Evolutionary conservation across 805 yeast genomes (phyloP).

Genomic region (Candida odintsovae): DNA sequence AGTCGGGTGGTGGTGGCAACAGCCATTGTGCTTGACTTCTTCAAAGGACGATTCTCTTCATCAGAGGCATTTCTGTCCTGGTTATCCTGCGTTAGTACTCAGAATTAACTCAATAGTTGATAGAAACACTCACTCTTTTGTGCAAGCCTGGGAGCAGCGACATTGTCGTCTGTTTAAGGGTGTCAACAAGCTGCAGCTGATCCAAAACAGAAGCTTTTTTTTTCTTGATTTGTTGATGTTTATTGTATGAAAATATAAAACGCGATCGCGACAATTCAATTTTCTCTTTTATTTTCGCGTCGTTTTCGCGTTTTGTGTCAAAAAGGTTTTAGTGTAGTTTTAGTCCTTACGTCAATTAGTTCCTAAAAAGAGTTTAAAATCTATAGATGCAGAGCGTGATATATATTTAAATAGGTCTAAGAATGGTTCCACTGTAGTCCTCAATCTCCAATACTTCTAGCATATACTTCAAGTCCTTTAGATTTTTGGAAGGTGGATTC

Average conservation of each 20-base stretch:
- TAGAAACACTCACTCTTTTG: conserved; percentile 10
- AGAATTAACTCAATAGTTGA: too few species aligned
- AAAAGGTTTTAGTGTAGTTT: too few species aligned
- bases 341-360: too few species aligned
- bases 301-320: not conserved
- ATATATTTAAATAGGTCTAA: not conserved
- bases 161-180: conserved; percentile 2
- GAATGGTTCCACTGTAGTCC: conserved; percentile 14
- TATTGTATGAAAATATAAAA: not conserved
- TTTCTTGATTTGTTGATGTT: not conserved
- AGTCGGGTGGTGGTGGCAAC: conserved; percentile 3
- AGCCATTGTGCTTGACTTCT: conserved; percentile 12
- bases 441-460: conserved; percentile 21
- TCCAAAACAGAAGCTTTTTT: not conserved
- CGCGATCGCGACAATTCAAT: not conserved
- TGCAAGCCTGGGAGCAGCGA: conserved; percentile 6
- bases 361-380: too few species aligned
- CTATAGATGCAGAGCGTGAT: not conserved
- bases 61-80: conserved; percentile 6
- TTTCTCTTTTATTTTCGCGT: not conserved
- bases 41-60: conserved; percentile 11
- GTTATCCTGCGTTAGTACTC: not conserved
- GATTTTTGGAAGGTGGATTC: conserved; percentile 13
- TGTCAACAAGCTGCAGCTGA: not conserved
- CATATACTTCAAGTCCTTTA: conserved; percentile 20